Conservation (phyloP, 2,329 filamentous ascomycete species). For the Colletotrichum shisoi region DNA sequence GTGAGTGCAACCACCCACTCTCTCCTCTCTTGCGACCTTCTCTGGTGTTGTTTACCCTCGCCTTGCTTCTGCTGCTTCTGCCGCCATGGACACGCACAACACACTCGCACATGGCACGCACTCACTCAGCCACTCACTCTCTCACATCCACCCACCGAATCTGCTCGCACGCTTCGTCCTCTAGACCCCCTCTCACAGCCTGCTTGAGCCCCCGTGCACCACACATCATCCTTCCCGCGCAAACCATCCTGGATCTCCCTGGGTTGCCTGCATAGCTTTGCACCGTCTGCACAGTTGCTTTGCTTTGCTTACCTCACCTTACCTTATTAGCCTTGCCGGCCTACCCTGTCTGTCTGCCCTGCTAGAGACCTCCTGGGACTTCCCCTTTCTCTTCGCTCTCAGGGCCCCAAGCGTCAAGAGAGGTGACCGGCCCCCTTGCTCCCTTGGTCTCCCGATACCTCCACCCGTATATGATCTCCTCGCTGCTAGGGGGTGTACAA, state of each 20-base stretch:
- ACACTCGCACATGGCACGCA: background rate
- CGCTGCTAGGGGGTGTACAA: conserved; percentile 27
- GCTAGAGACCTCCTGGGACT: conserved; percentile 16
- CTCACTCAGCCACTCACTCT: too few species aligned
- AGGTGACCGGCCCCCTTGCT: conserved; percentile 36
- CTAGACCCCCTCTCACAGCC: conserved; percentile 6
- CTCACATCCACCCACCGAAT: conserved; percentile 6
- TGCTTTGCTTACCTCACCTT: conserved; percentile 34
- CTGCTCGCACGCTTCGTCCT: conserved; percentile 3
- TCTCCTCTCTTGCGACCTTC: conserved; percentile 1
- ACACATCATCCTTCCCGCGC: conserved; percentile 1
- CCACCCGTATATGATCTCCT: conserved; percentile 40
- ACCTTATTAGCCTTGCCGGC: conserved; percentile 25
- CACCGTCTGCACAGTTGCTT: conserved; percentile 5
- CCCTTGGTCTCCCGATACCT: conserved; percentile 39
- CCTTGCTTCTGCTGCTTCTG: conserved; percentile 7
- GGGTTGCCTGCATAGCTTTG: background rate
- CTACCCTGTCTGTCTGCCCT: conserved; percentile 26
- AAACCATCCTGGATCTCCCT: background rate
- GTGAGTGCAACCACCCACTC: conserved; percentile 36
- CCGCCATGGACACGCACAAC: conserved; percentile 8
- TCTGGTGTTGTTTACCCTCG: conserved; percentile 4
- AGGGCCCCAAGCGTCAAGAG: conserved; percentile 20
- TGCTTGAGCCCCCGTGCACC: conserved; percentile 9
- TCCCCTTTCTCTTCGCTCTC: conserved; percentile 37